Evolutionary conservation across 129 eudicot genomes (phyloP).

Genomic region (Calendula officinalis): DNA sequence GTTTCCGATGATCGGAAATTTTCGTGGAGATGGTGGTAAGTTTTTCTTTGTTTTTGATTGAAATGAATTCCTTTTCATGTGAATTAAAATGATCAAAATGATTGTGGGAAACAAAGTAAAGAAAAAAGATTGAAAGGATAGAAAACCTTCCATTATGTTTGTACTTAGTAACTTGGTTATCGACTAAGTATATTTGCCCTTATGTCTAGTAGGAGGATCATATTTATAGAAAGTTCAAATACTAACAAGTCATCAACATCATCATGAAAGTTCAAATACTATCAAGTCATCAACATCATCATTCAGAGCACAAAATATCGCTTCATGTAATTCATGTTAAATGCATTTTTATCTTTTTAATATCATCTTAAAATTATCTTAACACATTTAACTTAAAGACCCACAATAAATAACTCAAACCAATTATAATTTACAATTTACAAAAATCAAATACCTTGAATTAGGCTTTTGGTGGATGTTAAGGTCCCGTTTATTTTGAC

Average conservation of each 20-base stretch:
- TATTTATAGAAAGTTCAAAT: background rate
- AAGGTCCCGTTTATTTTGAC: too few species aligned
- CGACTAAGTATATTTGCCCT: background rate
- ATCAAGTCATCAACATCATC: too few species aligned
- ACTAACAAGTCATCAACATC: too few species aligned
- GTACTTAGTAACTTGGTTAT: background rate
- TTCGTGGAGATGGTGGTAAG: slow-evolving; percentile 46
- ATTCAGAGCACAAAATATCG: too few species aligned
- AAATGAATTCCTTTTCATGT: background rate
- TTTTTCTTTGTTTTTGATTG: slow-evolving; percentile 5
- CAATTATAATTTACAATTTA: too few species aligned
- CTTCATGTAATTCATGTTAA: too few species aligned
- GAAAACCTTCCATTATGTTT: background rate
- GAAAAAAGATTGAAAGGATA: background rate
- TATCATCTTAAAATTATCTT: too few species aligned
- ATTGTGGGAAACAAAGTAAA: background rate
- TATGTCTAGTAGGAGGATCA: background rate
- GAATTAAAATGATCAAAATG: background rate
- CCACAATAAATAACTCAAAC: too few species aligned
- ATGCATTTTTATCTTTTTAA: too few species aligned
- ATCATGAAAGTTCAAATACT: background rate
- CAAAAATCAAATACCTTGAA: too few species aligned
- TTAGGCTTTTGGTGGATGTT: too few species aligned
- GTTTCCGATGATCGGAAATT: slow-evolving; percentile 47
- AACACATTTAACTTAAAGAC: too few species aligned